Evolutionary conservation across 2,329 filamentous ascomycete species (phyloP).

Genomic region (Neofusicoccum sp.): DNA sequence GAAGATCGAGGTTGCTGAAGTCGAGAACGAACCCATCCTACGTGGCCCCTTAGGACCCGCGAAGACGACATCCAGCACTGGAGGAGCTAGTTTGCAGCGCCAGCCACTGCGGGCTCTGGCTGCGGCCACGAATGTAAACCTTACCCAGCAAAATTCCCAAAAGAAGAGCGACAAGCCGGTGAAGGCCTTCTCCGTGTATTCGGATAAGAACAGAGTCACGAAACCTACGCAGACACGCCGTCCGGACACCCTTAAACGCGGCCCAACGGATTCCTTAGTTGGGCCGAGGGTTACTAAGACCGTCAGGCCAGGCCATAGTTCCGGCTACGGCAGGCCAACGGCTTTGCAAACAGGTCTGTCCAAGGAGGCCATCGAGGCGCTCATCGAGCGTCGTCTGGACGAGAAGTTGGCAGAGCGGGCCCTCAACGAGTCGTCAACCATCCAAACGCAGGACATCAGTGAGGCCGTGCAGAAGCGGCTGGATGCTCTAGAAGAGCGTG

Average conservation of each 20-base stretch:
- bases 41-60: conserved; percentile 26
- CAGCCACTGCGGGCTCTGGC: conserved; percentile 78
- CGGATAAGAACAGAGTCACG: conserved; percentile 58
- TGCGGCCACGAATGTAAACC: conserved; percentile 71
- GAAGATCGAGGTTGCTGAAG: conserved; percentile 91
- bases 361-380: conserved; percentile 76
- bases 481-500: conserved; percentile 80
- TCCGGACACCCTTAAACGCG: conserved; percentile 46
- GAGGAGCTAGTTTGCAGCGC: conserved; percentile 49
- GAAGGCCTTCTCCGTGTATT: conserved; percentile 85
- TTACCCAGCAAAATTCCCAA: conserved; percentile 47
- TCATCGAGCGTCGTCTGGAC: conserved; percentile 88
- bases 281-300: conserved; percentile 34
- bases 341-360: conserved; percentile 46
- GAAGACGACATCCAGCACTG: conserved; percentile 33
- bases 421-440: conserved; percentile 47
- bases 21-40: conserved; percentile 85
- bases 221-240: conserved; percentile 24
- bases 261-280: conserved; percentile 39
- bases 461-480: conserved; percentile 72
- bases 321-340: conserved; percentile 20
- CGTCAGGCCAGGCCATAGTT: conserved; percentile 26
- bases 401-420: conserved; percentile 81
- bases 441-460: conserved; percentile 15
- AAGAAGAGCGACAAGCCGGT: conserved; percentile 65